Base-by-base conservation (phyloP, 2,329 filamentous ascomycete genomes). In the Aplosporella prunicola region DNA sequence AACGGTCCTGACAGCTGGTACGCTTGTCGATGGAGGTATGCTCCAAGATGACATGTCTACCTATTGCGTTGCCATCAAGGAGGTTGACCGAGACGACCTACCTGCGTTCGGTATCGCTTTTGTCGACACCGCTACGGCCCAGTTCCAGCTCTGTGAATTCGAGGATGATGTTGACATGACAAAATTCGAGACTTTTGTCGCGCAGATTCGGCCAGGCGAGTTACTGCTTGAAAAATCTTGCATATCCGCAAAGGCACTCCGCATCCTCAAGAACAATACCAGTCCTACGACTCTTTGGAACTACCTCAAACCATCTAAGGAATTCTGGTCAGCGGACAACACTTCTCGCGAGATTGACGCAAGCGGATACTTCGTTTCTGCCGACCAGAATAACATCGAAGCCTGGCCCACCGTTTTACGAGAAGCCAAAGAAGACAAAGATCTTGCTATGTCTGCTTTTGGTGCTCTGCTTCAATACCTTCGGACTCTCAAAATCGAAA, bases 41-140 rank as follows among this genome's bases (percentile, higher is more conserved):
- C 74, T 98, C 26, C 89, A 96, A 57, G 86, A 94, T 53, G 91
- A 98, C 58, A 94, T 94, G 81, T 85, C 91, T 2, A 93, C 87
- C 0, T 96, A 86, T 60, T 98, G 91, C 56, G 86, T 91, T 36
- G 83, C 91, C 2, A 91, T 98, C 63, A 98, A 98, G 45, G 67
- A 71, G 45, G 59, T 61, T 1, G 67, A 82, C 9, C 66, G 76
- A 1, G 77, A 91, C 43, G 82, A 79, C 36, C 67, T 78, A 18
- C 88, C 91, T 5, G 77, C 78, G 0, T 98, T 98, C 56, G 91
- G 91, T 7, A 78, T 98, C 35, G 80, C 87, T 0, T 95, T 96
- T 60, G 85, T 93, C 9, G 91, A 98, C 55, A 91, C 91, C 6
- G 88, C 91, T 2, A 98, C 89, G 1, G 91, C 89, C 8, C 86